phyloP scores from a whole-genome alignment of 345 rosid genomes.

The Aquilaria malaccensis region DNA sequence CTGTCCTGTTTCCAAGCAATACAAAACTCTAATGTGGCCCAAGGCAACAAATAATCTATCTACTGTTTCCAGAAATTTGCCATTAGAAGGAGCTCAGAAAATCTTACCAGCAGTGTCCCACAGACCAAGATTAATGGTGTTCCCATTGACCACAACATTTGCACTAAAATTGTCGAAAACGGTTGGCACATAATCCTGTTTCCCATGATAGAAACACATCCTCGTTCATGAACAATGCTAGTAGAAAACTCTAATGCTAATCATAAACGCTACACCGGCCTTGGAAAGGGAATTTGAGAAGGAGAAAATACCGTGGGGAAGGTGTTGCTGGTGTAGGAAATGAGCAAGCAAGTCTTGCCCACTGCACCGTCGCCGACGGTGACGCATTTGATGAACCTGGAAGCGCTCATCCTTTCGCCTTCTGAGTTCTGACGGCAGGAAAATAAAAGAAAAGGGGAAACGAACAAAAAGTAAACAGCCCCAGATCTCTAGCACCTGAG shows the following conservation, averaged over 20 bases:
- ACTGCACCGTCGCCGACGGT: conserved; percentile 94
- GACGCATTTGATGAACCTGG: conserved; percentile 82
- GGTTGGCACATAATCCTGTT: conserved; percentile 93
- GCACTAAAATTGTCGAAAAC: conserved; percentile 98
- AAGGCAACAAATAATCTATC: background rate
- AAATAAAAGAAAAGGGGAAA: too few relatives aligned
- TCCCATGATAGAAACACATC: conserved; percentile 13
- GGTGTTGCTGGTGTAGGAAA: conserved; percentile 86
- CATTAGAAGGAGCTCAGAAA: background rate
- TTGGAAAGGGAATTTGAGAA: background rate
- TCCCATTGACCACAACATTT: conserved; percentile 87
- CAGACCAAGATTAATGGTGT: conserved; percentile 82
- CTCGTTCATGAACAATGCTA: background rate
- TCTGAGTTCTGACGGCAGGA: background rate
- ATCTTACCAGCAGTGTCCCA: conserved; percentile 96
- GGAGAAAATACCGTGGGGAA: conserved; percentile 54
- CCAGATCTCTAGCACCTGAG: too few relatives aligned
- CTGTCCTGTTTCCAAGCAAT: conserved; percentile 48
- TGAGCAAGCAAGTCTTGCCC: conserved; percentile 81
- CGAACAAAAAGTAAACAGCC: too few relatives aligned
- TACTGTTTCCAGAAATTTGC: background rate
- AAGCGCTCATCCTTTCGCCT: conserved; percentile 53
- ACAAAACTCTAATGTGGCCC: conserved; percentile 5
- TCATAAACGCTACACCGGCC: background rate
- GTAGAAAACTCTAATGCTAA: background rate